These are phyloP conservation scores for Chalciporus sp. DNA, from an alignment of 1,284 basidiomycete genomes.

Conservation along the genomic window DNA sequence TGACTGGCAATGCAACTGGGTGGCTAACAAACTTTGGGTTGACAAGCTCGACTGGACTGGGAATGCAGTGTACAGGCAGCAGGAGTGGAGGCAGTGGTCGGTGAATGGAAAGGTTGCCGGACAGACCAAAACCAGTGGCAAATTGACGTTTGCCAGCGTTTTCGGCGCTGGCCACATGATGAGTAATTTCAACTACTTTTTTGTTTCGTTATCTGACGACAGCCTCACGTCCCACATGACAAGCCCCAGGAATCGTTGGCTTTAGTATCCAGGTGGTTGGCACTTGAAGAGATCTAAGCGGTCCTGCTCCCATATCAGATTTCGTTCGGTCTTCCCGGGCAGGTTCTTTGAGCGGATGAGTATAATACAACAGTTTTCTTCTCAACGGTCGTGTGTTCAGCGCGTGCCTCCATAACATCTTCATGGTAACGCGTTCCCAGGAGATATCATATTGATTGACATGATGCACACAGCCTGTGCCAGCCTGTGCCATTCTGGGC, in stretches of 20 bases:
- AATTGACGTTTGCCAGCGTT: slow-evolving; percentile 69
- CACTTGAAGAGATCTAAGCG: slow-evolving; percentile 41
- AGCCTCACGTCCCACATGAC: slow-evolving; percentile 61
- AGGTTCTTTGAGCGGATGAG: neutral
- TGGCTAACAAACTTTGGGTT: slow-evolving; percentile 75
- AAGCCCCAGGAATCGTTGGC: slow-evolving; percentile 61
- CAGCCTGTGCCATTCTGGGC: too few species aligned
- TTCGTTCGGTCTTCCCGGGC: neutral
- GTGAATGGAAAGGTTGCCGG: slow-evolving; percentile 58
- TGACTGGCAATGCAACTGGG: slow-evolving; percentile 82
- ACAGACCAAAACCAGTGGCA: slow-evolving; percentile 59
- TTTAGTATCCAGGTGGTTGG: slow-evolving; percentile 64
- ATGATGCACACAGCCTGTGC: too few species aligned
- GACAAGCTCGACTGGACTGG: slow-evolving; percentile 76
- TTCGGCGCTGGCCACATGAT: slow-evolving; percentile 74
- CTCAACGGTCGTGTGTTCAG: neutral
- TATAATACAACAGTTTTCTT: neutral
- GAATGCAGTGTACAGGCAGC: slow-evolving; percentile 49
- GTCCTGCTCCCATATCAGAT: neutral
- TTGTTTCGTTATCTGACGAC: slow-evolving; percentile 13
- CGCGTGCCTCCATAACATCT: neutral
- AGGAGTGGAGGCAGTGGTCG: slow-evolving; percentile 61
- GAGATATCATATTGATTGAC: too few species aligned
- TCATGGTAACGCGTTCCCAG: neutral
- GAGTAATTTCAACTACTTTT: slow-evolving; percentile 37